Base-by-base conservation (phyloP, 2,329 filamentous ascomycete species). In the Tolypocladium inflatum region DNA sequence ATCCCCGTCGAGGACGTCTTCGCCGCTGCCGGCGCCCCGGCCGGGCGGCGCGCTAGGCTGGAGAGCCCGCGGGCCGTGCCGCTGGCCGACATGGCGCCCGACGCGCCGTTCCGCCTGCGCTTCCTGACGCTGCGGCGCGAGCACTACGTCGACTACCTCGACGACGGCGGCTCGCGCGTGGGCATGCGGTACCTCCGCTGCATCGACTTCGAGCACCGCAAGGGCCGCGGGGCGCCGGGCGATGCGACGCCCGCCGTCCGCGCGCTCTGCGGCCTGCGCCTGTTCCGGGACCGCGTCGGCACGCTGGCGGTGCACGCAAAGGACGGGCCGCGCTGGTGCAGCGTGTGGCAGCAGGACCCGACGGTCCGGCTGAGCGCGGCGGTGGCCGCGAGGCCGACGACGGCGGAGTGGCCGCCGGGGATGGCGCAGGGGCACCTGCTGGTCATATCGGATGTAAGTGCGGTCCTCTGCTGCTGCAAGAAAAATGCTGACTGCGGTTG, bases 101-200 rank as follows among this genome's bases (percentile, higher is more conserved):
- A 19, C 19, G 17, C 33, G 37, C 58, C 59, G 7, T 59, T 61
- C 23, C 59, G 57, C 2, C 57, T 61, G 38, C 51, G 48, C 52
- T 61, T 59, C 41, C 55, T 54, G 48, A 61, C 57, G 15, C 38
- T 59, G 23, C 52, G 59, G 19, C 56, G 59, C 23, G 53, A 42
- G 39, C 26, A 42, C 53, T 39, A 38, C 23, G 59, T 53, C 33
- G 35, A 60, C n/a, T 50, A 50, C n/a, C 33, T 55, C 23, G 39
- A 48, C n/a, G 37, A 55, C 3, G 48, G 59, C 21, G 21, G 30
- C 17, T n/a, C 45, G 19, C 35, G 35, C n/a, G 39, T 58, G 2
- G 59, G 59, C 38, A 58, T 57, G 57, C 55, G 57, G 38, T 60
- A 60, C 42, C 57, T 60, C 10, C 54, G 57, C 13, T 52, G 19